Conservation (phyloP, 495 filamentous ascomycete species). For the Penicillium steckii region DNA sequence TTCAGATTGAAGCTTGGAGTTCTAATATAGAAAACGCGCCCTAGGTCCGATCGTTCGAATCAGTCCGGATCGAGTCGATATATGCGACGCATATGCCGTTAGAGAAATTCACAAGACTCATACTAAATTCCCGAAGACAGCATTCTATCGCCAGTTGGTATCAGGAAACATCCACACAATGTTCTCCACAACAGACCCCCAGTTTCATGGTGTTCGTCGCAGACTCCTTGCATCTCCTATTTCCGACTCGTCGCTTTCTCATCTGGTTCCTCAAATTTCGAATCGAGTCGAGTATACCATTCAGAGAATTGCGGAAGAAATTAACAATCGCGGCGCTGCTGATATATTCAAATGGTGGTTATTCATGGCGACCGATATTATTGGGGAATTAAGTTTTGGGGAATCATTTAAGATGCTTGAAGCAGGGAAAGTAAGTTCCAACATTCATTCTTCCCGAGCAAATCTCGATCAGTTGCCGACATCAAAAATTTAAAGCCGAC, state of each 20-base stretch:
- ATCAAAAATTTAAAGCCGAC: constrained; percentile 37
- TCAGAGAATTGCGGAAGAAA: constrained; percentile 32
- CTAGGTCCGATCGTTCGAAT: constrained; percentile 45
- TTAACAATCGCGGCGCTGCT: constrained; percentile 21
- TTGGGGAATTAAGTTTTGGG: constrained; percentile 56
- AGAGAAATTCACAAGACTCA: constrained; percentile 42
- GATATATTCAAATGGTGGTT: constrained; percentile 59
- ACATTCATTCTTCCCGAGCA: background rate
- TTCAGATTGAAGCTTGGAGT: background rate
- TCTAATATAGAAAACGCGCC: background rate
- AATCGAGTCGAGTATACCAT: constrained; percentile 30
- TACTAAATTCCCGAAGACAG: constrained; percentile 23
- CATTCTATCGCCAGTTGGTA: constrained; percentile 20
- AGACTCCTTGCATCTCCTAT: constrained; percentile 37
- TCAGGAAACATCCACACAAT: constrained; percentile 15
- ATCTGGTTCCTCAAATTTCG: constrained; percentile 30
- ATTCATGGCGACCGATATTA: constrained; percentile 57
- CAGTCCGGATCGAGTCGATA: constrained; percentile 33
- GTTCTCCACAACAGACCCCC: constrained; percentile 33
- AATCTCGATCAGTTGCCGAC: background rate
- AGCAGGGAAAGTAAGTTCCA: constrained; percentile 37
- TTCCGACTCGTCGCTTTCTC: constrained; percentile 32
- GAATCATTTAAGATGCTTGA: constrained; percentile 57
- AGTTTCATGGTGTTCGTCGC: constrained; percentile 29
- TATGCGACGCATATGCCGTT: constrained; percentile 33